Base-by-base conservation (phyloP, 495 filamentous ascomycete genomes). In the Hyaloscypha variabilis region DNA sequence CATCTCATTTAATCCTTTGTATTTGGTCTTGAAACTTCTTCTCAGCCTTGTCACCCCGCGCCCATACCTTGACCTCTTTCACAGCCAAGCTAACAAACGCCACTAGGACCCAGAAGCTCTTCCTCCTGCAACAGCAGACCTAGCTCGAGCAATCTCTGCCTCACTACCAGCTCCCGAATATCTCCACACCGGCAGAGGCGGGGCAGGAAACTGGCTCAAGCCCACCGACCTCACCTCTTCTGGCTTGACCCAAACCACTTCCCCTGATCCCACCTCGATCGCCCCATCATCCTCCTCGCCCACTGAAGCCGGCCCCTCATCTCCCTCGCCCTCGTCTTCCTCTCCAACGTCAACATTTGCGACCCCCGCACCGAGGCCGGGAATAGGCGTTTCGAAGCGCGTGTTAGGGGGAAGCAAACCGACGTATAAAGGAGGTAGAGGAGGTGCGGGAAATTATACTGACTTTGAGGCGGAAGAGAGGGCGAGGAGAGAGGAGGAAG, bases 371-470 rank as follows among this genome's bases (percentile, higher is more conserved):
- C n/a, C n/a, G 5, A 36, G 39, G 13, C 39, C 39, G 8, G 51
- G 51, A 39, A 70, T 63, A 21, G 70, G 70, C 28, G 30, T 70
- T 0, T 60, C 59, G 31, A 62, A 65, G 24, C 66, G 63, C 8
- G 60, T 72, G 11, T 65, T 68, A 19, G 60, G 67, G 14, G 23
- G 24, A 11, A 26, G 46, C 19, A 71, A 67, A 51, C 56, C 50
- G 21, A 28, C 23, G n/a, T 66, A 55, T 60, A 54, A 53, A 36
- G 30, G 77, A 30, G 86, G 87, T 0, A 74, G 87, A 26, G 87
- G 87, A 21, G 87, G 87, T 24, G 83, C 84, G 6, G 87, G 87
- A 14, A 89, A 89, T 72, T 88, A 78, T 74, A 64, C 60, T 8
- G 74, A 74, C 46, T 58, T 71, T n/a, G 67, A 70, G 23, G 69